A percentile compares a stretch with the other conserved stretches of the same genome.
These are phyloP conservation scores for Diaporthe caulivora DNA, from an alignment of 2,329 filamentous ascomycete genomes.

Conservation along the genomic window DNA sequence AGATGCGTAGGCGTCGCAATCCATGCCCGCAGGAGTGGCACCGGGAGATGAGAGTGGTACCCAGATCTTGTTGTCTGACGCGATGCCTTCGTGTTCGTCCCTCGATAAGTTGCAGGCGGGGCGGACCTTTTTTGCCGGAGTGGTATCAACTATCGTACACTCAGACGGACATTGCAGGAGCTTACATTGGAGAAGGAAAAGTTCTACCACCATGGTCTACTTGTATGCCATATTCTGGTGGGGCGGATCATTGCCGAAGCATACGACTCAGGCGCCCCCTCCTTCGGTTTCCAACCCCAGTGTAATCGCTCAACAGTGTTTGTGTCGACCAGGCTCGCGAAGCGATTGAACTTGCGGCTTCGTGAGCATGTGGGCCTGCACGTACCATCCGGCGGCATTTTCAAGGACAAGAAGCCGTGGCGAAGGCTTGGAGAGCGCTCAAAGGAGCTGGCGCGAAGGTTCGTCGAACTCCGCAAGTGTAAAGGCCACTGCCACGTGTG, in stretches of 20 bases:
- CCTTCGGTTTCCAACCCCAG: background rate
- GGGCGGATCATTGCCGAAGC: background rate
- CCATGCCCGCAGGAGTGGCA: background rate
- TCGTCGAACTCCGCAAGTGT: background rate
- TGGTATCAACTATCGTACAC: background rate
- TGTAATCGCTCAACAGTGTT: background rate
- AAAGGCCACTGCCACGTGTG: background rate
- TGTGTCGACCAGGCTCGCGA: background rate
- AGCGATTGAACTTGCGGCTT: slow-evolving; percentile 8
- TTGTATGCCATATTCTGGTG: background rate
- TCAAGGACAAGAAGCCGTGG: background rate
- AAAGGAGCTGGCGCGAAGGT: background rate
- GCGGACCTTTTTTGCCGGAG: background rate
- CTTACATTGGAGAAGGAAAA: background rate
- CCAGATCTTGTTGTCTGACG: background rate
- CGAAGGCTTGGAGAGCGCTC: background rate
- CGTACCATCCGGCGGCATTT: background rate
- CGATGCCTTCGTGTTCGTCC: slow-evolving; percentile 15
- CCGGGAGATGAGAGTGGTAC: slow-evolving; percentile 21
- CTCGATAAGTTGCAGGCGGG: background rate
- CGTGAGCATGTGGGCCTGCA: background rate
- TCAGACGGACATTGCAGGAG: slow-evolving; percentile 5
- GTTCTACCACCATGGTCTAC: background rate
- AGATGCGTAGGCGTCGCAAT: slow-evolving; percentile 9
- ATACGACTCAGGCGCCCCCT: too few relatives aligned